These are phyloP conservation scores for Fraxinus sp. DNA, from an alignment of 305 asterid genomes.

Conservation along the genomic window DNA sequence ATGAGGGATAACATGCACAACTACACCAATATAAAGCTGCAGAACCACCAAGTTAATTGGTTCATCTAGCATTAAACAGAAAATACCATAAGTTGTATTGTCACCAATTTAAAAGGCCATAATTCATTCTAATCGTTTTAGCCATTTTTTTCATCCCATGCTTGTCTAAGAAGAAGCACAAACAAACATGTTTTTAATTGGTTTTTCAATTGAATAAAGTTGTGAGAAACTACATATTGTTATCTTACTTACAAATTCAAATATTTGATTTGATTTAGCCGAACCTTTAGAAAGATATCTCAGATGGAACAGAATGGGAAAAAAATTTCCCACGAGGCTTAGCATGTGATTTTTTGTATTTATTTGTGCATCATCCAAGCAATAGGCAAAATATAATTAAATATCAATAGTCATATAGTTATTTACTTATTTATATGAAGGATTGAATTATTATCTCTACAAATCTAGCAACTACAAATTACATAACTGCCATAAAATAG, in stretches of 20 bases:
- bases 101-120: not conserved
- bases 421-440: not conserved
- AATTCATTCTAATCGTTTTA: not conserved
- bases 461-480: not conserved
- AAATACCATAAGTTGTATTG: not conserved
- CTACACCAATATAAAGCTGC: not conserved
- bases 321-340: not conserved
- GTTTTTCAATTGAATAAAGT: not conserved
- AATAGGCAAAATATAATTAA: not conserved
- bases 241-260: not conserved
- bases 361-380: not conserved
- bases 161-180: not conserved
- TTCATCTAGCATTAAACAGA: not conserved
- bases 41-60: not conserved
- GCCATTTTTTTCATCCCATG: not conserved
- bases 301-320: not conserved
- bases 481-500: not conserved
- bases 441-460: not conserved
- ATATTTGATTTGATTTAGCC: not conserved
- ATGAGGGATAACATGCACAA: not conserved
- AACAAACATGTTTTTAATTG: not conserved
- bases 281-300: not conserved
- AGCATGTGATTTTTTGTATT: not conserved
- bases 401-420: not conserved
- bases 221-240: not conserved